Evolutionary conservation across 2,329 filamentous ascomycete species (phyloP).

Genomic region (Fusarium secorum): DNA sequence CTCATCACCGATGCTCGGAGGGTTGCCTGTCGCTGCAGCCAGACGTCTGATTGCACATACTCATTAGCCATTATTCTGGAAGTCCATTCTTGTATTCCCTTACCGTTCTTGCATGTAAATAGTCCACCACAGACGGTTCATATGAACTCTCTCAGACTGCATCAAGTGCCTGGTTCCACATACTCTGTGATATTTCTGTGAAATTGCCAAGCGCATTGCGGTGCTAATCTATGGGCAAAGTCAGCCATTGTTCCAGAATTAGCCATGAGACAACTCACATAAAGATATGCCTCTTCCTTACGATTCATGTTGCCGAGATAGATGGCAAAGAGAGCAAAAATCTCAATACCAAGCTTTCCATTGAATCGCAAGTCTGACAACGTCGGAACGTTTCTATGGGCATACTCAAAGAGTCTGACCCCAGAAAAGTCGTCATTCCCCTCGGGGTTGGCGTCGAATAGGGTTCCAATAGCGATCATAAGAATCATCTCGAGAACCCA

Average conservation of each 20-base stretch:
- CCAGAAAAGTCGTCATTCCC: slow-evolving; percentile 39
- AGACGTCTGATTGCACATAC: slow-evolving; percentile 17
- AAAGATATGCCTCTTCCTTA: slow-evolving; percentile 41
- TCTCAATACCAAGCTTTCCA: slow-evolving; percentile 43
- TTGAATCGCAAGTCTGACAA: slow-evolving; percentile 39
- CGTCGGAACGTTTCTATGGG: slow-evolving; percentile 40
- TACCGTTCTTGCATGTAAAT: slow-evolving; percentile 45
- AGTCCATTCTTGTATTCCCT: not conserved
- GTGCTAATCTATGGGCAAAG: slow-evolving; percentile 36
- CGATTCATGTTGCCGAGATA: slow-evolving; percentile 39
- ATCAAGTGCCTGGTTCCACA: slow-evolving; percentile 39
- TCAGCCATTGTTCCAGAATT: not conserved
- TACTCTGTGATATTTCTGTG: slow-evolving; percentile 43
- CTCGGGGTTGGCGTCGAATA: slow-evolving; percentile 39
- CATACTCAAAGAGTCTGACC: slow-evolving; percentile 36
- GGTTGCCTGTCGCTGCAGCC: slow-evolving; percentile 39
- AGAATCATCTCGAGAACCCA: slow-evolving; percentile 43
- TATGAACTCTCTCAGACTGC: slow-evolving; percentile 40
- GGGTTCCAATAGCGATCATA: slow-evolving; percentile 38
- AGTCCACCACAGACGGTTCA: slow-evolving; percentile 43
- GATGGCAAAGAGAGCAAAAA: slow-evolving; percentile 40
- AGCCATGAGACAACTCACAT: slow-evolving; percentile 9
- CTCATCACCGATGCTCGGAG: slow-evolving; percentile 37
- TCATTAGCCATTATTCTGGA: not conserved
- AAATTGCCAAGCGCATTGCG: slow-evolving; percentile 40